phyloP scores from a whole-genome alignment of 208 protist genomes.

The Crithidia brevicula region DNA sequence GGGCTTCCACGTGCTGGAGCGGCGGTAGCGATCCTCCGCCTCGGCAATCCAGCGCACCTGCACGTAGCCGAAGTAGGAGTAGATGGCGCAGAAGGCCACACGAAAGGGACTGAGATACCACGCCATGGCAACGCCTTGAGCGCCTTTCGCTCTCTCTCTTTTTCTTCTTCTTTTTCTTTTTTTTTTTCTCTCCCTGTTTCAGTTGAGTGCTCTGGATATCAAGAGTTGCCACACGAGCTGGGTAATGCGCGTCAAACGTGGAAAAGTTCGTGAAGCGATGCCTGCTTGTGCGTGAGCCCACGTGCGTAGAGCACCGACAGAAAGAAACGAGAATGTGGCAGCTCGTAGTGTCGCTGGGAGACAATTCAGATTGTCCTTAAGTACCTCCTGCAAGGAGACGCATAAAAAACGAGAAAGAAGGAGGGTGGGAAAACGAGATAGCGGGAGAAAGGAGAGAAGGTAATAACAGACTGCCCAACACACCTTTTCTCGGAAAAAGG shows the following conservation, averaged over 20 bases:
- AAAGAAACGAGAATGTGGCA: too few relatives aligned
- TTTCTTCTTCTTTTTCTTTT: conserved; percentile 5
- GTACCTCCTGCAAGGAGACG: neutral
- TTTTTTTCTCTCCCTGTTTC: too few relatives aligned
- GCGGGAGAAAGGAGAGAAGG: neutral
- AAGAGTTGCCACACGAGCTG: too few relatives aligned
- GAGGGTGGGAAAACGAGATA: neutral
- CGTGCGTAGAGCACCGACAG: too few relatives aligned
- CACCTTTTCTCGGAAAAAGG: too few relatives aligned
- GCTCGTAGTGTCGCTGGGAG: too few relatives aligned
- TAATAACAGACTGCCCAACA: too few relatives aligned
- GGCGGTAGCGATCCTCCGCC: conserved; percentile 84
- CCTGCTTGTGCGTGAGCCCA: too few relatives aligned
- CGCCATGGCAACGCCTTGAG: conserved; percentile 46
- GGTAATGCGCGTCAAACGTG: too few relatives aligned
- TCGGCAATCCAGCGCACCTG: conserved; percentile 76
- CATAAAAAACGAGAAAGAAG: too few relatives aligned
- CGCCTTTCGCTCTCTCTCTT: neutral
- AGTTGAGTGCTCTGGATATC: too few relatives aligned
- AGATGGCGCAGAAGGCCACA: conserved; percentile 71
- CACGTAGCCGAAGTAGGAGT: conserved; percentile 71
- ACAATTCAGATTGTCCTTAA: too few relatives aligned
- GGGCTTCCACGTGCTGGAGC: conserved; percentile 84
- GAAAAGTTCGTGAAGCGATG: neutral
- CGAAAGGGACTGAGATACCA: conserved; percentile 89